A percentile compares a stretch with the other conserved stretches of the same genome.
Conservation (phyloP, 768 basidiomycete species). For the Rubroboletus pulcherrimus region DNA sequence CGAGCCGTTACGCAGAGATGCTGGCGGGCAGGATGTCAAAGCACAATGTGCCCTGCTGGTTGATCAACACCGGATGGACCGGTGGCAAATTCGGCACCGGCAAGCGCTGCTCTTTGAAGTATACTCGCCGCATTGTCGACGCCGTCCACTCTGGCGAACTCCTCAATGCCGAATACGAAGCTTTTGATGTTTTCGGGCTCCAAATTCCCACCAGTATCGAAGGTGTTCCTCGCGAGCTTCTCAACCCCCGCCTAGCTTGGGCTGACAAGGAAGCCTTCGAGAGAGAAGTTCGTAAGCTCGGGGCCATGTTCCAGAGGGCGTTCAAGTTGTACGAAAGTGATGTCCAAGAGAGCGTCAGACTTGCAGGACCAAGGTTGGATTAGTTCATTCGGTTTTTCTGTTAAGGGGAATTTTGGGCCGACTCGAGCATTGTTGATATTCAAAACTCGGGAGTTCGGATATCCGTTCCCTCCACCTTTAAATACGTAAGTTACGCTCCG, state of each 20-base stretch:
- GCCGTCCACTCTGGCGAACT: conserved; percentile 94
- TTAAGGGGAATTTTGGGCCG: background rate
- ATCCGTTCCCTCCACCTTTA: background rate
- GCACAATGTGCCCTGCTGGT: conserved; percentile 90
- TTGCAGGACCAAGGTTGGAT: conserved; percentile 65
- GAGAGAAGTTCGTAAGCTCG: conserved; percentile 84
- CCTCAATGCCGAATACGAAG: conserved; percentile 82
- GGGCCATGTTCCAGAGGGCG: conserved; percentile 90
- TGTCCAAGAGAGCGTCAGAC: conserved; percentile 73
- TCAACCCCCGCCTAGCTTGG: conserved; percentile 90
- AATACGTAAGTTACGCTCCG: background rate
- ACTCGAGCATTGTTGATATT: background rate
- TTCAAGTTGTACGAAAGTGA: conserved; percentile 90
- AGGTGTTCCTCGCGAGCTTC: conserved; percentile 86
- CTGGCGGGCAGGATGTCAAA: conserved; percentile 90
- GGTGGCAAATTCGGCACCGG: conserved; percentile 91
- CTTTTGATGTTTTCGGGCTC: conserved; percentile 78
- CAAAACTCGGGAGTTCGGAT: background rate
- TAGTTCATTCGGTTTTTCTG: conserved; percentile 2
- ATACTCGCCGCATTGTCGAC: conserved; percentile 94
- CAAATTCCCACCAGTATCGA: conserved; percentile 78
- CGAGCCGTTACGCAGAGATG: conserved; percentile 95
- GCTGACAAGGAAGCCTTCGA: conserved; percentile 84
- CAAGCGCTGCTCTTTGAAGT: conserved; percentile 94
- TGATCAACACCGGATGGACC: conserved; percentile 98